Percentiles rank a stretch among this genome's conserved stretches.
phyloP scores from a whole-genome alignment of 2,329 filamentous ascomycete genomes.

The Colletotrichum euphorbiae region DNA sequence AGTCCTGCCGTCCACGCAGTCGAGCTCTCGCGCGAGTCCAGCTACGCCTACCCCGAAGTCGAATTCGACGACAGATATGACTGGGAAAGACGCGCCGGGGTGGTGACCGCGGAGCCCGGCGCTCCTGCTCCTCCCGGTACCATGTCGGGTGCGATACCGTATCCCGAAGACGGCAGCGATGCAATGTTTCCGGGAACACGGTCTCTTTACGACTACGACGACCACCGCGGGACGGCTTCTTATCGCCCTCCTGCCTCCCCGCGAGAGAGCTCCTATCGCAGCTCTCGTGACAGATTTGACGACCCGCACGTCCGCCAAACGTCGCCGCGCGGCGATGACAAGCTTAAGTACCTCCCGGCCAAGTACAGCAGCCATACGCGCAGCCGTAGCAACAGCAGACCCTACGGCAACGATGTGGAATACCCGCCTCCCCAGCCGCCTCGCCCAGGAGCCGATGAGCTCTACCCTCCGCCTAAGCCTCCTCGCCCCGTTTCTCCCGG shows the following conservation, averaged over 20 bases:
- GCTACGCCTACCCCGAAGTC: constrained; percentile 56
- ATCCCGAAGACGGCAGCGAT: constrained; percentile 54
- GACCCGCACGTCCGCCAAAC: constrained; percentile 43
- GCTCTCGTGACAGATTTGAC: constrained; percentile 50
- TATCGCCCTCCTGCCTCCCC: constrained; percentile 52
- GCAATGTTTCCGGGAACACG: constrained; percentile 53
- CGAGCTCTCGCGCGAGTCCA: constrained; percentile 57
- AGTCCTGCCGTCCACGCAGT: constrained; percentile 46
- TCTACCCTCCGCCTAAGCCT: constrained; percentile 46
- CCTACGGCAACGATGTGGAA: constrained; percentile 41
- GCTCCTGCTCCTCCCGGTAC: constrained; percentile 7
- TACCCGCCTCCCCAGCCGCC: constrained; percentile 44
- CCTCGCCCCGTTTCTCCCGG: constrained; percentile 38
- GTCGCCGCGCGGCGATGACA: constrained; percentile 48
- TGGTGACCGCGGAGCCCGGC: constrained; percentile 36
- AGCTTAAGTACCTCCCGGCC: constrained; percentile 58
- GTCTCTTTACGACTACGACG: constrained; percentile 55
- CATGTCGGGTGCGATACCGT: constrained; percentile 48
- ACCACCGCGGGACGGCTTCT: constrained; percentile 43
- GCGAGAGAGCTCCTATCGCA: constrained; percentile 51
- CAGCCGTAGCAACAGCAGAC: constrained; percentile 45
- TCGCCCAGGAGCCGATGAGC: constrained; percentile 47
- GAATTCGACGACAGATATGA: constrained; percentile 53
- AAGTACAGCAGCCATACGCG: constrained; percentile 56
- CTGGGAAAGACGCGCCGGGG: constrained; percentile 34